Percentiles rank a stretch among this genome's conserved stretches.
phyloP scores from a whole-genome alignment of 768 basidiomycete genomes.

The Rhodotorula kratochvilovae region DNA sequence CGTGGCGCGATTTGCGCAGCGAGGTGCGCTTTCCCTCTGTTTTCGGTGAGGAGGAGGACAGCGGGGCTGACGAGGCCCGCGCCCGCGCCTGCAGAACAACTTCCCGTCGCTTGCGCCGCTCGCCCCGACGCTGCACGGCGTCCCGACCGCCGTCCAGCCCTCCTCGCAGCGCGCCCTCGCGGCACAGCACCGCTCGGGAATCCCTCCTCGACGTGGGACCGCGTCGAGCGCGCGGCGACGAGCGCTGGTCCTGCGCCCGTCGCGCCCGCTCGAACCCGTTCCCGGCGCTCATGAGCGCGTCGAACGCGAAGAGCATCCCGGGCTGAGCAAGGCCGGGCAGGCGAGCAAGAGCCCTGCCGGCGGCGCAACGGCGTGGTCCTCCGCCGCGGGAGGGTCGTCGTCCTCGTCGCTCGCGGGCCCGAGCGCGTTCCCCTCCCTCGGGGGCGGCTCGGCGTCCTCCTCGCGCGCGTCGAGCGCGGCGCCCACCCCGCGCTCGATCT shows the following conservation, averaged over 20 bases:
- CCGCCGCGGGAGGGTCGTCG: slow-evolving; percentile 4
- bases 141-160: slow-evolving; percentile 14
- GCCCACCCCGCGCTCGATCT: not conserved
- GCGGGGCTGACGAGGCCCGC: too few species aligned
- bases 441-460: not conserved
- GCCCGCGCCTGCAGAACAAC: slow-evolving; percentile 22
- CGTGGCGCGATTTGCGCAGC: slow-evolving; percentile 78
- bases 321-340: slow-evolving; percentile 21
- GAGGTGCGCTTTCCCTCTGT: slow-evolving; percentile 53
- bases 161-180: slow-evolving; percentile 17
- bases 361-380: slow-evolving; percentile 21
- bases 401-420: not conserved
- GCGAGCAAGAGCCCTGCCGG: slow-evolving; percentile 7
- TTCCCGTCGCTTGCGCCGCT: slow-evolving; percentile 37
- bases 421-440: slow-evolving; percentile 19
- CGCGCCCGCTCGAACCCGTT: slow-evolving; percentile 26
- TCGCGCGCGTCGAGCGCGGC: not conserved
- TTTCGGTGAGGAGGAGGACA: not conserved
- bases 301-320: slow-evolving; percentile 21
- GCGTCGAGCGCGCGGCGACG: slow-evolving; percentile 32
- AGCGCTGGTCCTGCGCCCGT: slow-evolving; percentile 16
- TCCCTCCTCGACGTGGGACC: slow-evolving; percentile 28
- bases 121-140: slow-evolving; percentile 25
- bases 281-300: slow-evolving; percentile 32
- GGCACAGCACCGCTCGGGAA: slow-evolving; percentile 21